Percentiles rank a stretch among this genome's conserved stretches.
phyloP scores from a whole-genome alignment of 176 grass and related monocot species.

The Melocanna baccifera region DNA sequence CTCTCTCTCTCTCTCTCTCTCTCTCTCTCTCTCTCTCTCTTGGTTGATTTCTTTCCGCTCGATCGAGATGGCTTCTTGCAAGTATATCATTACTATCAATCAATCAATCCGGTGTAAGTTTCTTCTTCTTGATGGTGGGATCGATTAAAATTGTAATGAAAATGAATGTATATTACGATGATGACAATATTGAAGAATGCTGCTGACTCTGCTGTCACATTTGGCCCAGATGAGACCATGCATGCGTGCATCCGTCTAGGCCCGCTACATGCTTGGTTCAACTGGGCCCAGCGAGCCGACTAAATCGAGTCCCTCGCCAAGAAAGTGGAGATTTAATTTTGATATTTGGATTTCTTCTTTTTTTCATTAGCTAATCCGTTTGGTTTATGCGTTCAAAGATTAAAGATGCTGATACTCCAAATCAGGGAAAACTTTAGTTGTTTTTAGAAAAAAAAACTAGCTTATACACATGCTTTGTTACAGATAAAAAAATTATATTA shows the following conservation, averaged over 20 bases:
- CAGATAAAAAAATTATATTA: no score
- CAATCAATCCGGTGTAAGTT: not conserved
- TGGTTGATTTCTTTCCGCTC: not conserved
- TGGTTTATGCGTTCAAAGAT: no score
- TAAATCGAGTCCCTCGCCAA: no score
- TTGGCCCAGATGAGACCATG: not conserved
- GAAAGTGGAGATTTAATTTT: no score
- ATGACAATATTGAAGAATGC: not conserved
- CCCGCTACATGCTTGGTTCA: no score
- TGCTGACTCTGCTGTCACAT: not conserved
- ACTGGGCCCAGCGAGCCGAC: no score
- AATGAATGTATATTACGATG: not conserved
- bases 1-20: no score
- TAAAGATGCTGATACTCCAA: no score
- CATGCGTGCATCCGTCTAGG: not conserved
- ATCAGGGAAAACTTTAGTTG: no score
- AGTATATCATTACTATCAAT: not conserved
- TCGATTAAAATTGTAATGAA: not conserved
- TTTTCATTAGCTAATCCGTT: no score
- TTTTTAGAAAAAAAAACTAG: no score
- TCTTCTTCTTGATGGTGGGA: not conserved
- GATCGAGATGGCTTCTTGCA: slow-evolving; percentile 29
- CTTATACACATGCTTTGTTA: accelerated
- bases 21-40: not conserved
- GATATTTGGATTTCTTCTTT: no score